These are phyloP conservation scores for Gossypium australe DNA, from an alignment of 345 rosid genomes.

Conservation along the genomic window DNA sequence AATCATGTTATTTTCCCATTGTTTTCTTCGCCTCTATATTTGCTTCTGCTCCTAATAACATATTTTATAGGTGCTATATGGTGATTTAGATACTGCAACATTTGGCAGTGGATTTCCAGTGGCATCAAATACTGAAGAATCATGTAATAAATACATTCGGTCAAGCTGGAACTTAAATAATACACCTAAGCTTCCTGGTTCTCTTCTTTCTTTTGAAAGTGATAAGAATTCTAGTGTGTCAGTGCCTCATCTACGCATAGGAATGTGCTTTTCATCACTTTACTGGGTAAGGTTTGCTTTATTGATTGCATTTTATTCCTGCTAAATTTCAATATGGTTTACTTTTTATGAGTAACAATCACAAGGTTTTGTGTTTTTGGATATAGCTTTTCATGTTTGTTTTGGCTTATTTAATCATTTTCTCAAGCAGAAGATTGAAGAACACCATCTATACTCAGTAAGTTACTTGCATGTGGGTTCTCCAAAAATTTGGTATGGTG, in stretches of 20 bases:
- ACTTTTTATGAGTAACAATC: background rate
- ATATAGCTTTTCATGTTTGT: background rate
- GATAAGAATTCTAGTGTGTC: conserved; percentile 27
- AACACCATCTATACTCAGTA: conserved; percentile 56
- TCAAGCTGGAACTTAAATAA: conserved; percentile 79
- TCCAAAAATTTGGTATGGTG: conserved; percentile 60
- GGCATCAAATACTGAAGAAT: conserved; percentile 15
- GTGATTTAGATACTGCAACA: conserved; percentile 34
- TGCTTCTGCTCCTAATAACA: background rate
- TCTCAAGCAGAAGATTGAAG: conserved; percentile 58
- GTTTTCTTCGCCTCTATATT: background rate
- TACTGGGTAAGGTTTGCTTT: conserved; percentile 50
- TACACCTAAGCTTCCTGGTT: conserved; percentile 51
- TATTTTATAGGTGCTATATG: conserved; percentile 44
- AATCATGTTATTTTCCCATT: conserved; percentile 8
- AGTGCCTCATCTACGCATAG: conserved; percentile 54
- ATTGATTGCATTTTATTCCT: conserved; percentile 1
- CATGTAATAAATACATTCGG: conserved; percentile 25
- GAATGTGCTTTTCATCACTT: conserved; percentile 56
- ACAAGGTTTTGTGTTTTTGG: background rate
- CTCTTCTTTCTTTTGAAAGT: conserved; percentile 62
- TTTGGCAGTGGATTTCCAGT: conserved; percentile 76
- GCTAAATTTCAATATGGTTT: conserved; percentile 2
- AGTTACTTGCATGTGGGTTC: conserved; percentile 62
- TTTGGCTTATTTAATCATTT: conserved; percentile 14